These are phyloP conservation scores for Sapria himalayana DNA, from an alignment of 345 rosid genomes.

Conservation along the genomic window DNA sequence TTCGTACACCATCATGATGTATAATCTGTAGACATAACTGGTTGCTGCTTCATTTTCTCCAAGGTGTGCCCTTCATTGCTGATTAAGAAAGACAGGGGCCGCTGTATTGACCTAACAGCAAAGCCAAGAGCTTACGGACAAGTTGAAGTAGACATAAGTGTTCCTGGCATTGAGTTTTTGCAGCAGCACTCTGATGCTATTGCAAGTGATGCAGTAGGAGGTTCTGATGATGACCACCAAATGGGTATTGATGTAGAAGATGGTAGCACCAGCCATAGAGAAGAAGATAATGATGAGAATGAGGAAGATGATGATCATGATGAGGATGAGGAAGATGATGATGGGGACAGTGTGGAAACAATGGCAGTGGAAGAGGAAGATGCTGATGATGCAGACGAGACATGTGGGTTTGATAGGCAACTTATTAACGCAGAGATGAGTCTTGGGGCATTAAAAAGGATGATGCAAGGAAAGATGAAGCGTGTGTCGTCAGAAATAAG, in stretches of 20 bases:
- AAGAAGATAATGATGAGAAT: constrained; percentile 10
- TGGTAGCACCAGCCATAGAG: constrained; percentile 14
- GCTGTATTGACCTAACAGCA: constrained; percentile 46
- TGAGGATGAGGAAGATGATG: too few species aligned
- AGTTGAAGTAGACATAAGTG: constrained; percentile 31
- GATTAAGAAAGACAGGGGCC: constrained; percentile 89
- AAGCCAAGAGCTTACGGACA: constrained; percentile 82
- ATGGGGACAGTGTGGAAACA: too few species aligned
- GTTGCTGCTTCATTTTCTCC: constrained; percentile 5
- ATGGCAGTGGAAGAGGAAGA: too few species aligned
- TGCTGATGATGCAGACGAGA: too few species aligned
- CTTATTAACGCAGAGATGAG: constrained; percentile 65
- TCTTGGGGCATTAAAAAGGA: constrained; percentile 65
- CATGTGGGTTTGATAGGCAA: constrained; percentile 41
- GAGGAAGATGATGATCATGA: too few species aligned
- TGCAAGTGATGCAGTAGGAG: constrained; percentile 15
- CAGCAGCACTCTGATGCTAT: constrained; percentile 22
- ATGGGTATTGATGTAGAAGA: constrained; percentile 7
- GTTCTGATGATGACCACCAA: constrained; percentile 12
- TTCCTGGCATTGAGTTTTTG: constrained; percentile 58
- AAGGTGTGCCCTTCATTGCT: constrained; percentile 82
- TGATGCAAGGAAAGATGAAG: constrained; percentile 35
- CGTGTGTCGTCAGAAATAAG: constrained; percentile 14
- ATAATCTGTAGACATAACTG: not conserved
- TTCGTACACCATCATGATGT: not conserved